These are phyloP conservation scores for Kwoniella bestiolae DNA, from an alignment of 768 basidiomycete genomes.

Conservation along the genomic window DNA sequence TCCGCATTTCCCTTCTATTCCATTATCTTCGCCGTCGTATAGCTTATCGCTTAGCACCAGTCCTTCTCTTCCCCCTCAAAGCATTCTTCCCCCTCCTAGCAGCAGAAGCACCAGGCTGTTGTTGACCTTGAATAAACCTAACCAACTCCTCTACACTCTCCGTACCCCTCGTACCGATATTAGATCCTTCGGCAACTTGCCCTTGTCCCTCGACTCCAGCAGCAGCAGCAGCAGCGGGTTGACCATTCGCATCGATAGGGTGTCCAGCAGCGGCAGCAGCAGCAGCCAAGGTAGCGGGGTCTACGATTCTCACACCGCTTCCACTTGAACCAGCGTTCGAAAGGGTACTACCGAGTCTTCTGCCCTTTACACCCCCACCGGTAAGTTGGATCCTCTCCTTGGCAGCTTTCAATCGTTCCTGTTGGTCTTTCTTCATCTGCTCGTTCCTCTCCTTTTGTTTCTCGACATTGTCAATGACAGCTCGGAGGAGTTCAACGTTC, in stretches of 20 bases:
- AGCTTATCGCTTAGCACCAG: conserved; percentile 42
- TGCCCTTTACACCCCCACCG: conserved; percentile 8
- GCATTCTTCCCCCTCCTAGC: conserved; percentile 50
- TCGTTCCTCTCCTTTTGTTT: conserved; percentile 44
- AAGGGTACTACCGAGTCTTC: conserved; percentile 15
- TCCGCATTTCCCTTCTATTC: not conserved
- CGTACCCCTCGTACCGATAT: conserved; percentile 49
- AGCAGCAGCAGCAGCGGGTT: conserved; percentile 2
- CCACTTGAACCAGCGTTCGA: conserved; percentile 6
- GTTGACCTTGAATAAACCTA: conserved; percentile 57
- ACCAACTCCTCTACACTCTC: conserved; percentile 59
- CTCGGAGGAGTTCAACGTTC: conserved; percentile 55
- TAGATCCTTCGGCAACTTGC: conserved; percentile 18
- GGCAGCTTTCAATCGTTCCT: conserved; percentile 39
- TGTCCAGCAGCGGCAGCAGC: conserved; percentile 25
- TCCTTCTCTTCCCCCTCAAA: conserved; percentile 53
- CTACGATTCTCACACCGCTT: conserved; percentile 8
- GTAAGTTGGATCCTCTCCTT: conserved; percentile 42
- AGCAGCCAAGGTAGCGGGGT: conserved; percentile 22
- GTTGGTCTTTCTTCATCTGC: conserved; percentile 45
- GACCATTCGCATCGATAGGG: conserved; percentile 2
- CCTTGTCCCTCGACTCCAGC: conserved; percentile 12
- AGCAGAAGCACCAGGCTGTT: conserved; percentile 12
- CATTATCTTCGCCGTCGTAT: not conserved
- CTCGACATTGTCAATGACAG: conserved; percentile 52